phyloP scores from a whole-genome alignment of 176 grass and related monocot genomes.

The Luzula sylvatica region DNA sequence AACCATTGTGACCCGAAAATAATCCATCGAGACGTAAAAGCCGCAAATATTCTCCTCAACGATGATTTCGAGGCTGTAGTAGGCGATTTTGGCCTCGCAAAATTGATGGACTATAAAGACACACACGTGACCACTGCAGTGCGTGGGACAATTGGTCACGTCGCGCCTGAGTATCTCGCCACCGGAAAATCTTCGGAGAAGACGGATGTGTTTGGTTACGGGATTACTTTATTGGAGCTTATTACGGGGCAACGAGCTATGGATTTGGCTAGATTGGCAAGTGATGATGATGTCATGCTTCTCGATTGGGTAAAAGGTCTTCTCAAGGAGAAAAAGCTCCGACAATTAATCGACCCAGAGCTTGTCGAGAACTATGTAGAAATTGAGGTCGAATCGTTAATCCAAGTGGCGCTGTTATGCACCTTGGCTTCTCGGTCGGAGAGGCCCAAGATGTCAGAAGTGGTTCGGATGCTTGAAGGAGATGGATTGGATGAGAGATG shows the following conservation, averaged over 20 bases:
- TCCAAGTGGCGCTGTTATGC: constrained; percentile 71
- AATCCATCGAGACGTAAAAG: constrained; percentile 74
- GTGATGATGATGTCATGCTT: constrained; percentile 67
- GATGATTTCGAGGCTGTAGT: constrained; percentile 64
- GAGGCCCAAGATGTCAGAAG: constrained; percentile 70
- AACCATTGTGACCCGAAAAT: constrained; percentile 90
- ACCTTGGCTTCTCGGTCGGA: constrained; percentile 58
- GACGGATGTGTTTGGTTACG: constrained; percentile 69
- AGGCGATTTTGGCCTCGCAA: constrained; percentile 70
- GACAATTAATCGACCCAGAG: constrained; percentile 55
- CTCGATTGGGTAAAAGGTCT: constrained; percentile 82
- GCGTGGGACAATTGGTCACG: constrained; percentile 55
- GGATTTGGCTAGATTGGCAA: constrained; percentile 50
- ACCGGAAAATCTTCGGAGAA: constrained; percentile 69
- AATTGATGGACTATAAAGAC: constrained; percentile 76
- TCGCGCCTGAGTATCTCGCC: constrained; percentile 58
- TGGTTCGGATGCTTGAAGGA: constrained; percentile 72
- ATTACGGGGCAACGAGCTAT: constrained; percentile 70
- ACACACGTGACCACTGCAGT: constrained; percentile 69
- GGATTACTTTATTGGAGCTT: constrained; percentile 70
- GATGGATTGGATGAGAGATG: constrained; percentile 58
- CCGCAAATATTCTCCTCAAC: constrained; percentile 59
- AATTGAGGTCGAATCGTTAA: constrained; percentile 45
- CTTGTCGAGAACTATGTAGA: constrained; percentile 24
- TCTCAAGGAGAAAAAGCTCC: constrained; percentile 54